These are phyloP conservation scores for Dryadomyces sulphureus DNA, from an alignment of 2,329 filamentous ascomycete species.

Conservation along the genomic window DNA sequence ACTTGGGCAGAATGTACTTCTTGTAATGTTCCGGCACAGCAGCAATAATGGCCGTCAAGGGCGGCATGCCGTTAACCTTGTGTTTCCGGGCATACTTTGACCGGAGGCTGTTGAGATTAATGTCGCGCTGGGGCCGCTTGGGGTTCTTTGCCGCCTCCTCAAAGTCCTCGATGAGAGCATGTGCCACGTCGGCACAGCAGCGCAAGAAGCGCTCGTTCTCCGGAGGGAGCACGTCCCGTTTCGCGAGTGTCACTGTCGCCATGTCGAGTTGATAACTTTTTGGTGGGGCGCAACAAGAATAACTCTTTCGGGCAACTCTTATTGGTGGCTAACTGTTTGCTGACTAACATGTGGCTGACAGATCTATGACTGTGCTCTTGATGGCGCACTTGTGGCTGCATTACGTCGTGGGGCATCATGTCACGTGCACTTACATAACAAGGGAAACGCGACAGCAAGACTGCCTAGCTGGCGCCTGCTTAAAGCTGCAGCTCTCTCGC, in stretches of 20 bases:
- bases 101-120: slow-evolving; percentile 83
- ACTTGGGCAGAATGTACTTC: slow-evolving; percentile 92
- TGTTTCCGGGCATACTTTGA: slow-evolving; percentile 88
- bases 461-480: neutral
- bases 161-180: slow-evolving; percentile 85
- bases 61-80: slow-evolving; percentile 71
- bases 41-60: slow-evolving; percentile 91
- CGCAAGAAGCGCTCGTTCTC: slow-evolving; percentile 91
- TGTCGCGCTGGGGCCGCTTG: slow-evolving; percentile 60
- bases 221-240: slow-evolving; percentile 54
- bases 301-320: neutral
- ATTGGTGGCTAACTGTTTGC: neutral
- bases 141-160: slow-evolving; percentile 58
- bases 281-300: slow-evolving; percentile 5
- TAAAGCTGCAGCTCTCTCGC: neutral
- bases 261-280: slow-evolving; percentile 2
- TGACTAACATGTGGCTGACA: neutral
- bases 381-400: too few relatives aligned
- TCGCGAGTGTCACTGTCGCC: slow-evolving; percentile 1
- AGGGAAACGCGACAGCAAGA: too few relatives aligned
- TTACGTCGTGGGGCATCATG: too few relatives aligned
- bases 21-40: slow-evolving; percentile 99
- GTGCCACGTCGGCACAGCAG: slow-evolving; percentile 91
- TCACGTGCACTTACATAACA: too few relatives aligned
- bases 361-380: too few relatives aligned